These are phyloP conservation scores for Casuarina cunninghamiana DNA, from an alignment of 306 rosid genomes.

Conservation along the genomic window DNA sequence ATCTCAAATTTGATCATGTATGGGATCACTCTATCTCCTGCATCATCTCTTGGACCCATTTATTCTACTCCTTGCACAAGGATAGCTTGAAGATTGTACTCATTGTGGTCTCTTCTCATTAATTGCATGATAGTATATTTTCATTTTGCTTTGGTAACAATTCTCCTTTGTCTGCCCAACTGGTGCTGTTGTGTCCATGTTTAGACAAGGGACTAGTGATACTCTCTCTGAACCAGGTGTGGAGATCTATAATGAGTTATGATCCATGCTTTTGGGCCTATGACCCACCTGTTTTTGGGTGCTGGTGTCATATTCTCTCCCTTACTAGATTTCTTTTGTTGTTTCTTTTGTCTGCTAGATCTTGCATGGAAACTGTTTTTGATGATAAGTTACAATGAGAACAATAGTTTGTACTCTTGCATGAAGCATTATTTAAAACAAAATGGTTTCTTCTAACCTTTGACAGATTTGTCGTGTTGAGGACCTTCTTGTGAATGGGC, in stretches of 20 bases:
- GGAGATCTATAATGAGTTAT: neutral
- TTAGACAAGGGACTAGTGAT: neutral
- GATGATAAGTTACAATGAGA: neutral
- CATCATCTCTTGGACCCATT: neutral
- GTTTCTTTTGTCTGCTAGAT: neutral
- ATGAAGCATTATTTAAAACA: slow-evolving; percentile 2
- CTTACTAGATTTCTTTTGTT: neutral
- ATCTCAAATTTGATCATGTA: neutral
- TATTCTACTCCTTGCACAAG: neutral
- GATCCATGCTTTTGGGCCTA: slow-evolving; percentile 5
- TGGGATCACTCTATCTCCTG: neutral
- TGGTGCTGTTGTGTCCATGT: neutral
- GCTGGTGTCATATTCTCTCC: slow-evolving; percentile 3
- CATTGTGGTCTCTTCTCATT: neutral
- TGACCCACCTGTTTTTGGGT: neutral
- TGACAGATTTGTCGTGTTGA: slow-evolving; percentile 95
- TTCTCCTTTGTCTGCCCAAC: neutral
- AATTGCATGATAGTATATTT: neutral
- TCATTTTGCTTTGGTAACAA: neutral
- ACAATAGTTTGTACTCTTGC: slow-evolving; percentile 2
- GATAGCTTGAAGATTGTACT: neutral
- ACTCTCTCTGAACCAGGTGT: neutral
- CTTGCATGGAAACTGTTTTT: neutral
- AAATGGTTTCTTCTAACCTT: slow-evolving; percentile 28
- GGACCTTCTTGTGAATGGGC: slow-evolving; percentile 88